Conservation (phyloP, 2,329 filamentous ascomycete species). For the Trichoderma pleuroti region DNA sequence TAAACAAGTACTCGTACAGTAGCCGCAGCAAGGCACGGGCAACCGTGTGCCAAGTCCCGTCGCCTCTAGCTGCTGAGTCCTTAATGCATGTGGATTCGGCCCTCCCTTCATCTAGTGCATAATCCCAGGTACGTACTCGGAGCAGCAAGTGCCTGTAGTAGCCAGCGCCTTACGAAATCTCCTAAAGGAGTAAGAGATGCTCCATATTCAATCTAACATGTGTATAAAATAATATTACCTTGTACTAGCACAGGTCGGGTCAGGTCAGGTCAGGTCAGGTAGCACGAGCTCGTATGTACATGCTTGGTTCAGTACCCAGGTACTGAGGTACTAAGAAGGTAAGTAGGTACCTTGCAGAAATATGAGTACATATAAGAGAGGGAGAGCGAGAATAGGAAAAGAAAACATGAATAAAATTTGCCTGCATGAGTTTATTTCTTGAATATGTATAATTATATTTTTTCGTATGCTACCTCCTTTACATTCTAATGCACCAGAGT, state of each 20-base stretch:
- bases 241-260: background rate
- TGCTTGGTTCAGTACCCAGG: background rate
- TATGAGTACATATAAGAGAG: background rate
- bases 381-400: background rate
- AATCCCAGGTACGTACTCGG: background rate
- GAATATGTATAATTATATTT: too few relatives aligned
- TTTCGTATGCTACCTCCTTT: too few relatives aligned
- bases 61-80: conserved; percentile 3
- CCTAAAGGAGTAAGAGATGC: background rate
- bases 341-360: too few relatives aligned
- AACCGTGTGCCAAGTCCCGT: conserved; percentile 11
- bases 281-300: background rate
- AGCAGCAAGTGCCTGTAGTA: background rate
- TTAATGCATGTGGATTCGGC: conserved; percentile 5
- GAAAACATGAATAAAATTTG: background rate
- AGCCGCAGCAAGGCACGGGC: conserved; percentile 9
- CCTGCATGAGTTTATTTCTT: background rate
- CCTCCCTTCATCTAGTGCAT: conserved; percentile 7
- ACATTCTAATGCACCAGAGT: background rate
- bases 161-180: background rate
- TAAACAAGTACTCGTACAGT: conserved; percentile 10
- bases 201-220: background rate
- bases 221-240: background rate
- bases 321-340: background rate
- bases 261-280: background rate